Evolutionary conservation across 1,284 basidiomycete species (phyloP), one percentile per base, ranked within the genome.

Genomic region (Ceratobasidium sp.): DNA sequence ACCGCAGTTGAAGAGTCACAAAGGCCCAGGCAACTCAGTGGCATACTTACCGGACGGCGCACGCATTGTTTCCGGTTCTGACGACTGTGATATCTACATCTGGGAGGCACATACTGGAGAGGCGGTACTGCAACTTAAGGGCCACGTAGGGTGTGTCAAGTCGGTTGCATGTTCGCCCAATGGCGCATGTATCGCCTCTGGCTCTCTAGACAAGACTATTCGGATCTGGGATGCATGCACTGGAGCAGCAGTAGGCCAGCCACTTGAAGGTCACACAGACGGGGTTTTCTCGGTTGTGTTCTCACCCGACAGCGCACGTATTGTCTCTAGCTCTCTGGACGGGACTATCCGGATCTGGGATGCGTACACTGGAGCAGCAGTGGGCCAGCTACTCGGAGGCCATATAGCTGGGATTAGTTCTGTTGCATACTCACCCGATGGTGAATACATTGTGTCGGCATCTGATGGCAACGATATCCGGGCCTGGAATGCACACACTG

Each of bases 361-460:
- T 25, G 40, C n/a, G n/a, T 17, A 37, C 13, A 37, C 15, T 9
- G 22, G 54, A 22, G 11, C 11, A 8, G 15, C 49, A n/a, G 6
- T 19, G 17, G 17, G 49, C 49, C 17, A 19, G 17, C 22, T 6
- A 22, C 22, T 51, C 25, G 7, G 3, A 7, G 13, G 54, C 19
- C 37, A 66, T n/a, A 7, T 4, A 7, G 25, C 2, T 2, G n/a
- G 13, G 0, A 25, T 66, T 46, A 46, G 11, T 13, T 44, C 62
- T n/a, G 40, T 65, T 46, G 62, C 62, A 49, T 66, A 22, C 32
- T 66, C 64, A 6, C 64, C 37, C 4, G 43, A 66, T 29, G 64
- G 43, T 9, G 22, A n/a, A 17, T 29, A n/a, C 19, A 66, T 66
- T 13, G 44, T 49, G 1, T 66, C 64, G 1, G 43, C 43, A 13